Percentiles rank a stretch among this genome's conserved stretches.
Conservation (phyloP, 345 rosid genomes). For the Litchi chinensis region DNA sequence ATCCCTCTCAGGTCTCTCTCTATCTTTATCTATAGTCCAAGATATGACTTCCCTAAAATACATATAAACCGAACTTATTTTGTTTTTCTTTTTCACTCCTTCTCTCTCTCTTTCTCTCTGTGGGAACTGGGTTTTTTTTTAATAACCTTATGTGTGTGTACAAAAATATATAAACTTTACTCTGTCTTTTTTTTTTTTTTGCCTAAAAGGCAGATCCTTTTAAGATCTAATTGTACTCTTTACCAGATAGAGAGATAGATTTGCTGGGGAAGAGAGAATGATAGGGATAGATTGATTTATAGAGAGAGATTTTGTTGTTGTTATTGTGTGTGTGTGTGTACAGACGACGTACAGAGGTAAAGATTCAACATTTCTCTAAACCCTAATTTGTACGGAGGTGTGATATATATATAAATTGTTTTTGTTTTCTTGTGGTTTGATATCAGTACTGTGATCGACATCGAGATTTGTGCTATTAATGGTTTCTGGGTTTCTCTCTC, state of each 20-base stretch:
- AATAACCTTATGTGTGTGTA: conserved; percentile 1
- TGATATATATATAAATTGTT: background rate
- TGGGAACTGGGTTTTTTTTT: background rate
- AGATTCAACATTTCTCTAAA: conserved; percentile 20
- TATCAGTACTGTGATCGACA: conserved; percentile 20
- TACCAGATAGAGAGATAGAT: conserved; percentile 32
- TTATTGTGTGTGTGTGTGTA: background rate
- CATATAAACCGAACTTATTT: background rate
- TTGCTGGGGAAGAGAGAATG: conserved; percentile 10
- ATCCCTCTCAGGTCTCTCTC: conserved; percentile 18
- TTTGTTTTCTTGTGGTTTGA: conserved; percentile 13
- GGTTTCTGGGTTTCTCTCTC: background rate
- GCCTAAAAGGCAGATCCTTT: conserved; percentile 17
- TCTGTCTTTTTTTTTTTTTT: conserved; percentile 24
- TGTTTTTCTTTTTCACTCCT: background rate
- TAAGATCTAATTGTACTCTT: conserved; percentile 36
- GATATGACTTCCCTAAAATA: background rate
- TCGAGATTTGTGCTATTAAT: conserved; percentile 31
- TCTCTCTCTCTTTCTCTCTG: background rate
- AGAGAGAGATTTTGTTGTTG: background rate
- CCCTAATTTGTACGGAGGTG: conserved; percentile 33
- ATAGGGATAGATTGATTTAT: background rate
- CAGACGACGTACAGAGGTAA: conserved; percentile 15
- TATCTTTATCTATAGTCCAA: background rate
- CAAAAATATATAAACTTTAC: conserved; percentile 18